Evolutionary conservation across 352 stramenopile genomes (phyloP).

Genomic region (Pelagophyceae sp.): DNA sequence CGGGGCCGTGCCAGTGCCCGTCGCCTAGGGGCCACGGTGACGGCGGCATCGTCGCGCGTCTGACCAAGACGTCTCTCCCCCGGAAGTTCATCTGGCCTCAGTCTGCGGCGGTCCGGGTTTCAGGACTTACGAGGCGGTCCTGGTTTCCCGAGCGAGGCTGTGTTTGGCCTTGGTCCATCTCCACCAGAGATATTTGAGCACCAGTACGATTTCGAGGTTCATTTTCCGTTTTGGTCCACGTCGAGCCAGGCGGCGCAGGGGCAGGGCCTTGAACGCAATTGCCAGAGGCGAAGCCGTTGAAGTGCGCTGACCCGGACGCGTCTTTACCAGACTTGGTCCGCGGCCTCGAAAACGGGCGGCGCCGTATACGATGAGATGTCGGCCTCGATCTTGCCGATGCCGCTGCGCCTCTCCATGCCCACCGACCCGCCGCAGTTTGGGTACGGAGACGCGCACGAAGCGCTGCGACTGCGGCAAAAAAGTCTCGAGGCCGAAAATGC

Average conservation of each 20-base stretch:
- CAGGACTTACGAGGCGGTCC: no score
- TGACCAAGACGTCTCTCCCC: no score
- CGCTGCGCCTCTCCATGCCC: not conserved
- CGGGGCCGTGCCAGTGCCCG: not conserved
- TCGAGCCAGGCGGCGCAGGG: not conserved
- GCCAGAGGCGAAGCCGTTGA: not conserved
- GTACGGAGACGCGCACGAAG: not conserved
- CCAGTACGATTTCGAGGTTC: not conserved
- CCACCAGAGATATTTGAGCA: not conserved
- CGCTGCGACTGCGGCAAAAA: not conserved
- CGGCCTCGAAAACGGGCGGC: not conserved
- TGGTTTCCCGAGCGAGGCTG: no score
- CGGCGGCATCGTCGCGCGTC: no score
- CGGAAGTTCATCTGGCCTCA: no score
- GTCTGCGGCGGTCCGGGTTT: no score
- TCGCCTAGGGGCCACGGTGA: no score
- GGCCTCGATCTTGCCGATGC: not conserved
- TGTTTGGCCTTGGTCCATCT: constrained; percentile 1
- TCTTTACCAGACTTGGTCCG: not conserved
- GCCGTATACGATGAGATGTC: not conserved
- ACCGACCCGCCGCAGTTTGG: not conserved
- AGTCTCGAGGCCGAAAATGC: not conserved
- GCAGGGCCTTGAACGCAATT: not conserved
- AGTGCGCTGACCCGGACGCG: not conserved
- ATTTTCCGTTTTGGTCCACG: not conserved